Evolutionary conservation across 768 basidiomycete species (phyloP), one percentile per base, ranked within the genome.

Genomic region (Clitopilus passeckerianus): DNA sequence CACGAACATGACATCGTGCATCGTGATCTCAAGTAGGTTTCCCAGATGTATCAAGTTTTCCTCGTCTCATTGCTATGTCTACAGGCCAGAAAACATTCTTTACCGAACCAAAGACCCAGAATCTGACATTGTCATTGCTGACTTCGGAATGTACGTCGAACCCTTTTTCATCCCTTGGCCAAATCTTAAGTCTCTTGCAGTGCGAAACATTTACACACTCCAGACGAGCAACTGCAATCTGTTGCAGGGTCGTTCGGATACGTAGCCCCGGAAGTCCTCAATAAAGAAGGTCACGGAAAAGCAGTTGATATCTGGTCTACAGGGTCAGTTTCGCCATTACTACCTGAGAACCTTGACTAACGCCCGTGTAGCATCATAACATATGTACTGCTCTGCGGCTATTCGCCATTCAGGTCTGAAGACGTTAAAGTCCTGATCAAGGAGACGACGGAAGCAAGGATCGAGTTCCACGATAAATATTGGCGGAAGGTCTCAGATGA

Each of bases 1-100:
- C 97, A 99, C 66, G 80, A 88, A 1, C 86, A 98, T 67, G 89
- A 91, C 60, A 94, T 99, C 63, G 97, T 98, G 16, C 97, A 99
- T 68, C 86, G 97, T 3, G 96, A 99, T 69, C 83, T 99, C 61
- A 98, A 98, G 90, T 92, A 58, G 23, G 79, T 71, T 9, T 34
- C 24, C 34, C n/a, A n/a, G 15, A 27, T 16, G 2, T 50, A 6
- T 35, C 54, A n/a, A n/a, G n/a, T n/a, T 7, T 55, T 22, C 22
- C 14, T 6, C 50, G 50, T 37, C 52, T 60, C 60, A 34, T 55
- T 23, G 58, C 61, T 22, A 55, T 12, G 15, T 41, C 54, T 34
- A 6, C 61, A 93, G 90, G 71, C 97, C 97, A 0, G 97, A 99
- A 73, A 98, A 98, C 69, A 95, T 99, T 60, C 79, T 99, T 3